Base-by-base conservation (phyloP, 768 basidiomycete genomes). In the Cystobasidium ongulense region DNA sequence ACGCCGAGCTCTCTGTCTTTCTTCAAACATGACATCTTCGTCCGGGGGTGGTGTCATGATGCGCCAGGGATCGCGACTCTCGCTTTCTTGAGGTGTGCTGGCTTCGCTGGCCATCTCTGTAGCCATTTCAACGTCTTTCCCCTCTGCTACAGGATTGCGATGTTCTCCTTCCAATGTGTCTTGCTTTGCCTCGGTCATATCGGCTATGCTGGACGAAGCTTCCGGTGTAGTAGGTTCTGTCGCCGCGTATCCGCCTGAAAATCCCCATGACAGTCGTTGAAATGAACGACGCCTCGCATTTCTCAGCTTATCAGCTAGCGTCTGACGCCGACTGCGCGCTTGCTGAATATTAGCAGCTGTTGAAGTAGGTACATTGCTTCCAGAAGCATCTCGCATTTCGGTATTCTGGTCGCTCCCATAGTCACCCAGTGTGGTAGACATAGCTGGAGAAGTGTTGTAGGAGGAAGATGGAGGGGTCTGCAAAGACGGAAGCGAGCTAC, bases 11-110 rank as follows among this genome's bases (percentile, higher is more conserved):
- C 63, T 35, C 27, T 64, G 63, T 64, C 63, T 10, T 46, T 64
- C 63, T 64, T 64, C 63, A 23, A 36, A 64, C 63, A 64, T 64
- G 36, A 36, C 17, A 64, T 64, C 63, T 13, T 39, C 27, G 3
- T 64, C 63, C 4, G 36, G 38, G 23, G 63, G 33, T 46, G 63
- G 63, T 27, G 31, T 41, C 63, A 64, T 61, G 8, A 38, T n/a
- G 15, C 46, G 46, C 46, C 46, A 50, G 15, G 46, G 46, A 50
- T 50, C 46, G 21, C 46, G 46, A 50, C 46, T 50, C 15, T 8
- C 10, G 15, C 15, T 21, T 3, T 11, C 46, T 11, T 21, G 7
- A 4, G 46, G n/a, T 17, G 7, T 8, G 46, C 21, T n/a, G 3
- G 21, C 46, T n/a, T 50, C 46, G 18, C 46, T 21, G 21, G 18